Base-by-base conservation (phyloP, 179 eudicot genomes). In the Vitellaria paradoxa region DNA sequence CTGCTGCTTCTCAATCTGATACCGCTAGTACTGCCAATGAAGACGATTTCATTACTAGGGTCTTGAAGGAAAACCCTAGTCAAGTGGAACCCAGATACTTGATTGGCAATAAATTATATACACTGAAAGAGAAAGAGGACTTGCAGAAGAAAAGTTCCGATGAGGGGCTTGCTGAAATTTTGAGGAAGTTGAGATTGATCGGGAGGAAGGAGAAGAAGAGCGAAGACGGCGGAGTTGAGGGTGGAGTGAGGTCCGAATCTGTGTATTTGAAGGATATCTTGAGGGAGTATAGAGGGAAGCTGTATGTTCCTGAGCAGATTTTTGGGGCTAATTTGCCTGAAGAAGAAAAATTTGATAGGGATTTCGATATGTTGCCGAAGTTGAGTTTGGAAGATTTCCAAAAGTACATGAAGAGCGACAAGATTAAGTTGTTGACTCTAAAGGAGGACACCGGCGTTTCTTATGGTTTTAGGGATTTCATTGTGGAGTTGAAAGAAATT, bases 241-340 rank as follows among this genome's bases (percentile, higher is more conserved):
- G 73, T 18, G 40, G 30, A 55, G 84, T 55, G 74, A 65, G 72
- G 78, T 72, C 83, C 3, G 88, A 79, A 0, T 73, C 79, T 79
- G 97, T 94, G 74, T 84, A 81, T 86, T 83, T 94, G 84, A 90
- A 91, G 81, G 98, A 94, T 83, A 77, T 94, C 18, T 81, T 94
- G 84, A 88, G 97, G 88, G 92, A 94, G 82, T 81, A 86, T 76
- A 91, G 81, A 76, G 98, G 98, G 74, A 85, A 94, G 78, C 86
- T 94, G 3, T 93, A 93, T 87, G 98, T 93, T 42, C 98, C 98
- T 14, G 97, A 93, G 82, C 91, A 93, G 75, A 72, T 91, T 61
- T 94, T 94, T 70, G 87, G 82, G 76, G 68, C 83, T 7, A 87
- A 74, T 73, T 80, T 94, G 75, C 89, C 98, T 0, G 92, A 94